Evolutionary conservation across 768 basidiomycete species (phyloP), one percentile per base, ranked within the genome.

Genomic region (Boletus rubroflammeus): DNA sequence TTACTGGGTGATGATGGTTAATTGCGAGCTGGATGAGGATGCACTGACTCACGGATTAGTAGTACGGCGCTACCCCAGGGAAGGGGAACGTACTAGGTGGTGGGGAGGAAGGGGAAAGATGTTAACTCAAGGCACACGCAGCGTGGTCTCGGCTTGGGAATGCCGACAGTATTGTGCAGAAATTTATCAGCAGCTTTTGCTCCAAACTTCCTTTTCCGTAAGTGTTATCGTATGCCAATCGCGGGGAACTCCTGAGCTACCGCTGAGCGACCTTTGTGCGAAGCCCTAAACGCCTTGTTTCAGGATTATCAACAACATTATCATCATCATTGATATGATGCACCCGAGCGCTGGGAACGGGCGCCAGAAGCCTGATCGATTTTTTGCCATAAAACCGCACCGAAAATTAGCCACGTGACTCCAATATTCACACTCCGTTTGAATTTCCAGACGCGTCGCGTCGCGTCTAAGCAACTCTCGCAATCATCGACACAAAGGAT

Each of bases 401-500:
- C 13, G 11, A 36, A 23, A 47, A 21, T 4, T 8, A 7, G 5
- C 3, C 64, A 69, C 59, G 55, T 71, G 61, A 53, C 28, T 45
- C 0, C 0, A 9, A 6, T 0, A 39, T 68, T 66, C 14, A 41
- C 23, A 46, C 68, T 71, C 68, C 69, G 67, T 13, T 51, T 57
- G 17, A 67, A 71, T 52, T 32, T 15, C 3, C 6, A 7, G 54
- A 39, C 69, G 68, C 70, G 67, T 61, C 69, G 69, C 68, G 69
- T 62, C 69, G 67, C 65, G 69, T 60, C 35, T n/a, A 3, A 15
- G 5, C 48, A 7, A 23, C 14, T 6, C 35, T 36, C 50, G 17
- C 29, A 38, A 36, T 39, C 23, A 34, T 49, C 28, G 40, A 53
- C 44, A n/a, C 40, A 60, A 59, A 76, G 63, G 54, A 96, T 96